Evolutionary conservation across 139 green algal genomes (phyloP), one percentile per base, ranked within the genome.

Genomic region (Limnomonas spitsbergensis): DNA sequence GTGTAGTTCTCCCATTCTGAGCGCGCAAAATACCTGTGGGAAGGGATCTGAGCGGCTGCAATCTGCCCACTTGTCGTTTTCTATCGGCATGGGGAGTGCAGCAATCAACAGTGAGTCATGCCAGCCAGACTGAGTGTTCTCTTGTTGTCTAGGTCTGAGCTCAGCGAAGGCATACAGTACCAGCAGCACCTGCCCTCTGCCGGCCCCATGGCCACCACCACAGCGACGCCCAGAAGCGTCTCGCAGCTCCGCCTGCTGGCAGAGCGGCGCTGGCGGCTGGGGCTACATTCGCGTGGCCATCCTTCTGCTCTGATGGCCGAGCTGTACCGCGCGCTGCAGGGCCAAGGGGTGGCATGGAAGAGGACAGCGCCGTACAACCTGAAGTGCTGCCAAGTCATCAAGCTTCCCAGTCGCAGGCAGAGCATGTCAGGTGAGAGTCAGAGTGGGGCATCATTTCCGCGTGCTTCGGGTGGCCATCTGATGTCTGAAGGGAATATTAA

Each of bases 301-400:
- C 94, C 95, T 9, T 85, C 77, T 14, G 81, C 90, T 37, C 89
- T 99, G 72, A 97, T 99, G 90, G 80, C 78, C 2, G 92, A 95
- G 80, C 82, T 97, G 52, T 88, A 91, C 72, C 76, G 89, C 2
- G 87, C 85, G 34, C 66, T 92, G 76, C 76, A 87, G 29, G 24
- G 29, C 61, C 61, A 72, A 1, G 83, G 81, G 4, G 80, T 96
- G 1, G 56, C 38, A 24, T 99, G 95, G 96, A 99, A 99, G 90
- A 98, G 98, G 82, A 73, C 87, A 1, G 92, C 75, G 4, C 88
- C 93, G 4, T 99, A 99, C 90, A 94, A 91, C 83, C 75, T 98
- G 54, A 97, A 97, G 80, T 99, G 96, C 90, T 87, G 92, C 27
- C 92, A 84, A 34, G 78, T 75, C 14, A 37, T 92, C 34, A 75